Evolutionary conservation across 495 filamentous ascomycete species (phyloP), one percentile per base, ranked within the genome.

Genomic region (Penicillium canescens): DNA sequence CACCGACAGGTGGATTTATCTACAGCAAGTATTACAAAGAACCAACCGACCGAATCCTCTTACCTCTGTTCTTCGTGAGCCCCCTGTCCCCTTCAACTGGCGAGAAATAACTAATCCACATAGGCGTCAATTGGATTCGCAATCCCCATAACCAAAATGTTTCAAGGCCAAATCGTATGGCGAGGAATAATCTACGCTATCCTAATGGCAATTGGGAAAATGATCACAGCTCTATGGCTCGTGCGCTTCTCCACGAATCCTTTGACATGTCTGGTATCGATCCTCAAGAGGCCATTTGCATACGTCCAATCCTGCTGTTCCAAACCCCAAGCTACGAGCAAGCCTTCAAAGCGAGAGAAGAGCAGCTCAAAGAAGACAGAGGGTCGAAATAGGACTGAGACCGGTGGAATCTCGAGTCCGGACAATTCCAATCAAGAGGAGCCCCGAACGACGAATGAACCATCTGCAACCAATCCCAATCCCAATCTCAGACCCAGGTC

Each of bases 71-170:
- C 72, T 95, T 94, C 57, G 85, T 82, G 61, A 69, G 78, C 66
- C 3, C 26, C 28, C n/a, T 8, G 35, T 16, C 41, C 10, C 8
- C 10, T 26, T 6, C 2, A 3, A 24, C n/a, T 35, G 18, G 5
- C n/a, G 16, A 24, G 12, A 12, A 34, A 33, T 44, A 18, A 6
- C 34, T 53, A 26, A 48, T 14, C 33, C 40, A 37, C 28, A 3
- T 33, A 82, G 79, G 84, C 88, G 16, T 90, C 86, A 0, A 87
- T 92, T 36, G 88, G 90, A 1, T 92, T 93, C 59, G 83, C 88
- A 0, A 87, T 95, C 16, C 88, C 90, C 0, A 86, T 93, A 34
- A 78, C 81, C 1, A 65, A 83, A 11, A 83, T 94, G 75, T 93
- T 91, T 62, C 58, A 61, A 2, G 80, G 80, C 5, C 61, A 63